Conservation (phyloP, 2,329 filamentous ascomycete species). For the Aureobasidium musti region DNA sequence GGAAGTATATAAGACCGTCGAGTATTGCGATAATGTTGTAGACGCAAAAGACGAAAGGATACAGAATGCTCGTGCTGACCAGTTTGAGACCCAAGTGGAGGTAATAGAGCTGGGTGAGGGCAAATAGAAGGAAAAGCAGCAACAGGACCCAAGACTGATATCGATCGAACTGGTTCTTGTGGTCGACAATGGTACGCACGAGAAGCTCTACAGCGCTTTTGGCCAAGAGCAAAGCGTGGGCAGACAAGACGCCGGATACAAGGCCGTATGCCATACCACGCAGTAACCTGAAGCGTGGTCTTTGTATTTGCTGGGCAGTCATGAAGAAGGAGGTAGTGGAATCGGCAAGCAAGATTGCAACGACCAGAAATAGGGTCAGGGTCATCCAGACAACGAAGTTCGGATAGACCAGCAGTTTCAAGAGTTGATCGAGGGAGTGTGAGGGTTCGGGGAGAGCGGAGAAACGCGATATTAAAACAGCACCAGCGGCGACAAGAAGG, state of each 20-base stretch:
- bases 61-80: constrained; percentile 91
- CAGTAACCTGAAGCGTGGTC: constrained; percentile 58
- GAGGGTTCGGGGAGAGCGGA: constrained; percentile 92
- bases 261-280: constrained; percentile 86
- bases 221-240: constrained; percentile 87
- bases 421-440: constrained; percentile 79
- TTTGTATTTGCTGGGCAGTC: constrained; percentile 41
- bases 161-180: constrained; percentile 87
- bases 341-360: constrained; percentile 47
- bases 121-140: constrained; percentile 74
- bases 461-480: constrained; percentile 89
- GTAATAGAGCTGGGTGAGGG: constrained; percentile 90
- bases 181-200: constrained; percentile 80
- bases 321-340: constrained; percentile 47
- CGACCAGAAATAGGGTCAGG: constrained; percentile 52
- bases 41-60: constrained; percentile 96
- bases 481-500: constrained; percentile 79
- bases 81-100: constrained; percentile 91
- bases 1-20: constrained; percentile 95
- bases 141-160: constrained; percentile 96
- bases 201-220: constrained; percentile 96
- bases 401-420: constrained; percentile 70
- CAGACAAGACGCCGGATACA: constrained; percentile 86
- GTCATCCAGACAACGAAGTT: constrained; percentile 57
- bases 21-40: constrained; percentile 99